Percentiles rank a stretch among this genome's conserved stretches.
Conservation (phyloP, 2,329 filamentous ascomycete species). For the Neonectria ditissima region DNA sequence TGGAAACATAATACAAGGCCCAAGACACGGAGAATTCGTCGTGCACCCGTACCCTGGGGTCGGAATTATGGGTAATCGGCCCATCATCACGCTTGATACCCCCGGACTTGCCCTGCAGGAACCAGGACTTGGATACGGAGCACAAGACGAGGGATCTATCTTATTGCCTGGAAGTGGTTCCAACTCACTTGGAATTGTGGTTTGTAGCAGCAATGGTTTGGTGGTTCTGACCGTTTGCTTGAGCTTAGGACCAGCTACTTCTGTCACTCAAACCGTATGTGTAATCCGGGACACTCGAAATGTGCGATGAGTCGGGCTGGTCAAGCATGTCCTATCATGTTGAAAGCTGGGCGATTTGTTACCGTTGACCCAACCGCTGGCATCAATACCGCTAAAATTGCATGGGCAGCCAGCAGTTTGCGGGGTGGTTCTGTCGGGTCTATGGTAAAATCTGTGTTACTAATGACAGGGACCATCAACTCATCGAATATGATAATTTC, state of each 20-base stretch:
- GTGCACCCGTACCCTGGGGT: conserved; percentile 21
- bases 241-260: background rate
- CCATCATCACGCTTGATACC: conserved; percentile 8
- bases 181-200: background rate
- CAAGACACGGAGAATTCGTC: conserved; percentile 15
- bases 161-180: background rate
- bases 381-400: conserved; percentile 45
- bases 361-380: conserved; percentile 13
- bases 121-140: background rate
- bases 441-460: background rate
- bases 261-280: background rate
- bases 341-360: background rate
- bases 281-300: no score
- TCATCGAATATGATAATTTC: conserved; percentile 5
- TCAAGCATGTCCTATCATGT: background rate
- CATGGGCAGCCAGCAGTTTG: conserved; percentile 34
- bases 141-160: background rate
- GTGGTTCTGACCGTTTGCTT: background rate
- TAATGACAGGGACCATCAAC: conserved; percentile 1
- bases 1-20: background rate
- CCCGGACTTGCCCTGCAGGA: background rate
- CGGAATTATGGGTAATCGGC: conserved; percentile 24
- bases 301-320: no score
- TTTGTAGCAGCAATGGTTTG: background rate
- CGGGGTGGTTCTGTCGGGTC: conserved; percentile 16